Base-by-base conservation (phyloP, 163 green algal species). In the Scenedesmus sp. region DNA sequence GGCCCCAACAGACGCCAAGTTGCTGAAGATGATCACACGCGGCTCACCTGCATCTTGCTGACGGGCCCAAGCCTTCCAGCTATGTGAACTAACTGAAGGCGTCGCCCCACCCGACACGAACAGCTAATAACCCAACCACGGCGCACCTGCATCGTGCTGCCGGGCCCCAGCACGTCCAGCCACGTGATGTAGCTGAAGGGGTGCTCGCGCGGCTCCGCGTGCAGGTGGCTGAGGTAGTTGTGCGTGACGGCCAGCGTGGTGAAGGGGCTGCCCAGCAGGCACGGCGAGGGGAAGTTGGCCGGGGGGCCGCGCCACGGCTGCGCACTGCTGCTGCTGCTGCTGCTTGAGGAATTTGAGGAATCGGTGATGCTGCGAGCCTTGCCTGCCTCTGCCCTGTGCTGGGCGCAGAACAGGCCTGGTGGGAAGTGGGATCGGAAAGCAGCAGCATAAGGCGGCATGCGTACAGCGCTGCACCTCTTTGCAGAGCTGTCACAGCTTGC, bases 201-300 rank as follows among this genome's bases (percentile, higher is more conserved):
- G 30, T 89, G 84, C 43, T 89, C 84, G 9, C 33, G 24, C 16
- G 84, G 84, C 59, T 89, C 84, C 37, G 33, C 42, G 16, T 89
- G 84, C 65, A 89, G 59, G 26, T 82, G 61, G 68, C 84, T 89
- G 26, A 82, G 59, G 59, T 82, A 89, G 59, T 89, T 89, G 9
- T 89, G 84, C 20, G 84, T 89, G 26, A 89, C 61, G 9, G 51
- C 84, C 35, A 89, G 68, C 3, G 26, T 61, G 10, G 84, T 89
- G 59, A 89, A 89, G 6, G 59, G 59, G 30, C 44, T 78, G 59
- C 84, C 84, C 24, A 43, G 24, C 59, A 89, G 68, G 37, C 22
- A 89, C 5, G 61, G 84, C 22, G 51, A 42, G 4, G 84, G 84
- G 84, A 65, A 82, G 37, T 61, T 85, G 79, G 79, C 79, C 24